Evolutionary conservation across 129 eudicot species (phyloP).

Genomic region (Lactuca sativa): DNA sequence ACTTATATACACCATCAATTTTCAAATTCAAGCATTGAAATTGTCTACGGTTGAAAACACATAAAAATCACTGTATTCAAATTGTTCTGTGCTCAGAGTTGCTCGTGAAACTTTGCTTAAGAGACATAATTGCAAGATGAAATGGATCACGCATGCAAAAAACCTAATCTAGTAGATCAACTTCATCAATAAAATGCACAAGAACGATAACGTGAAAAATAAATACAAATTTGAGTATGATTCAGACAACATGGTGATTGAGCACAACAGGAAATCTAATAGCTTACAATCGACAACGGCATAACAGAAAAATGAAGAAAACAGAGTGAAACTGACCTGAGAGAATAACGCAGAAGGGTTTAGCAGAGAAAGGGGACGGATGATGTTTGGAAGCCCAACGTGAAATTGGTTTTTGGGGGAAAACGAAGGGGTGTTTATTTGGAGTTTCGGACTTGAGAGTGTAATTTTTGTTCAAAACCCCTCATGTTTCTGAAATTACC

Average conservation of each 20-base stretch:
- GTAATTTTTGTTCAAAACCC: not conserved
- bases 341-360: not conserved
- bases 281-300: not conserved
- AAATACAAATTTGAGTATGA: not conserved
- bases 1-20: not conserved
- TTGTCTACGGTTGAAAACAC: not conserved
- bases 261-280: not conserved
- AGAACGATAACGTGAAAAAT: not conserved
- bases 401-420: conserved; percentile 15
- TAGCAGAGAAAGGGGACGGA: not conserved
- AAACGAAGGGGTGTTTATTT: conserved; percentile 5
- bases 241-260: not conserved
- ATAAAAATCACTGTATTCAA: not conserved
- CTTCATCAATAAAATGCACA: not conserved
- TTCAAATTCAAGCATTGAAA: conserved; percentile 10
- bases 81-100: not conserved
- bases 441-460: not conserved
- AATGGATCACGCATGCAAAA: not conserved
- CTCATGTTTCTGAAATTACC: not conserved
- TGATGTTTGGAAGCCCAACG: not conserved
- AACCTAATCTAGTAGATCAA: not conserved
- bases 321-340: not conserved
- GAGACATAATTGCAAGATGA: not conserved
- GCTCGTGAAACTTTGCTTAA: not conserved
- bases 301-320: conserved; percentile 10